Evolutionary conservation across 2,329 filamentous ascomycete genomes (phyloP).

Genomic region (Exophiala aquamarina): DNA sequence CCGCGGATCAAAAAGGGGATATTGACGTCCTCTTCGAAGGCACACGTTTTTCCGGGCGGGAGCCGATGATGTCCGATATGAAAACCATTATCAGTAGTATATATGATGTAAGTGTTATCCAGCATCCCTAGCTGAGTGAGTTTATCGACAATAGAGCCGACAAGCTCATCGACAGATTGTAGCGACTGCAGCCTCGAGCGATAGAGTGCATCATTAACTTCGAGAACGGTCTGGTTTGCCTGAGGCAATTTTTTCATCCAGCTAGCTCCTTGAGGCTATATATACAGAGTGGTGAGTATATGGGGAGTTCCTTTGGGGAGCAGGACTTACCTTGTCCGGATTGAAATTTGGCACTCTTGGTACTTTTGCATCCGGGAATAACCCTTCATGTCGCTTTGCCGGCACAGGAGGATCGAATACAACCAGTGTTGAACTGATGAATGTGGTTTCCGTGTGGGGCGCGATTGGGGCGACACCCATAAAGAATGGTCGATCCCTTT

Average conservation of each 20-base stretch:
- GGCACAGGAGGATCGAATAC: constrained; percentile 55
- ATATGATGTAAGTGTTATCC: constrained; percentile 59
- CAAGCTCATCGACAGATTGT: constrained; percentile 56
- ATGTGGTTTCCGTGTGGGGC: constrained; percentile 60
- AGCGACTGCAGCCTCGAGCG: constrained; percentile 49
- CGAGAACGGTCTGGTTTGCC: constrained; percentile 47
- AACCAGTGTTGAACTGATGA: constrained; percentile 15
- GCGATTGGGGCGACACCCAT: constrained; percentile 65
- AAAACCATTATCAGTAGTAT: constrained; percentile 61
- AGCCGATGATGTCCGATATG: constrained; percentile 61
- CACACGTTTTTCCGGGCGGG: constrained; percentile 59
- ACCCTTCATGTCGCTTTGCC: constrained; percentile 59
- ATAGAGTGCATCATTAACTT: constrained; percentile 55
- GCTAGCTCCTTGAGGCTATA: constrained; percentile 42
- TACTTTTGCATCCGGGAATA: constrained; percentile 61
- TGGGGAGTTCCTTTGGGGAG: neutral
- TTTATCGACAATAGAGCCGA: constrained; percentile 45
- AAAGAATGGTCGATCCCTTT: constrained; percentile 61
- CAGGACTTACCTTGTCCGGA: constrained; percentile 50
- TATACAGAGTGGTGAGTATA: too few species aligned
- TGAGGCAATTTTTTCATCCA: constrained; percentile 46
- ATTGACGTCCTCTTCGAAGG: constrained; percentile 60
- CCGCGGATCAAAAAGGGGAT: constrained; percentile 61
- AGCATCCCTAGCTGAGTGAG: constrained; percentile 44
- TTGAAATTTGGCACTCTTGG: constrained; percentile 68